These are phyloP conservation scores for Aspergillus hortae DNA, from an alignment of 2,329 filamentous ascomycete species.

Conservation along the genomic window DNA sequence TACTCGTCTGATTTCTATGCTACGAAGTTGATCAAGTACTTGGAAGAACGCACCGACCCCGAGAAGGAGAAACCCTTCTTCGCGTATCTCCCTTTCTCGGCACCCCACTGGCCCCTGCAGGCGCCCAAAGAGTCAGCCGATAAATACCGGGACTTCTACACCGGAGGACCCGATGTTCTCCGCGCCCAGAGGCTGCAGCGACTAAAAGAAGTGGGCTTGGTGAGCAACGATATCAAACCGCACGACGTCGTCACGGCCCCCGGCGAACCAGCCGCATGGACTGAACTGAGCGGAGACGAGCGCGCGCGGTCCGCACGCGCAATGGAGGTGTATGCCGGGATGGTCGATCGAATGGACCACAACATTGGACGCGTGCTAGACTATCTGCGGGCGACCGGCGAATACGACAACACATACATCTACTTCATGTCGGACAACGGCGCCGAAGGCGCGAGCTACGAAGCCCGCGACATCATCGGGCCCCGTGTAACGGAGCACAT, in stretches of 20 bases:
- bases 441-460: slow-evolving; percentile 57
- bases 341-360: slow-evolving; percentile 61
- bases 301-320: slow-evolving; percentile 43
- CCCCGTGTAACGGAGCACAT: slow-evolving; percentile 53
- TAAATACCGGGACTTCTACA: slow-evolving; percentile 59
- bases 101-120: slow-evolving; percentile 63
- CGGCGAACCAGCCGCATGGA: slow-evolving; percentile 44
- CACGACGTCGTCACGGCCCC: slow-evolving; percentile 30
- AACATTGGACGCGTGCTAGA: slow-evolving; percentile 60
- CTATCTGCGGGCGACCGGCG: slow-evolving; percentile 53
- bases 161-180: slow-evolving; percentile 58
- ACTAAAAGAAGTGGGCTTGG: slow-evolving; percentile 56
- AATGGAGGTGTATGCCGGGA: slow-evolving; percentile 62
- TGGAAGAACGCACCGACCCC: slow-evolving; percentile 47
- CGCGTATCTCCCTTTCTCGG: slow-evolving; percentile 59
- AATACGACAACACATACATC: slow-evolving; percentile 62
- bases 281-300: slow-evolving; percentile 33
- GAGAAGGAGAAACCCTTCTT: slow-evolving; percentile 50
- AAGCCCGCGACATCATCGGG: slow-evolving; percentile 56
- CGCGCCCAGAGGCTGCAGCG: slow-evolving; percentile 51
- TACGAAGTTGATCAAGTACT: slow-evolving; percentile 51
- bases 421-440: slow-evolving; percentile 64
- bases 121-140: slow-evolving; percentile 53
- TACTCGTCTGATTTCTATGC: slow-evolving; percentile 55
- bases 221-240: slow-evolving; percentile 43